A percentile compares a stretch with the other conserved stretches of the same genome.
Evolutionary conservation across 805 yeast species (phyloP).

Genomic region (Starmerella tilneyi): DNA sequence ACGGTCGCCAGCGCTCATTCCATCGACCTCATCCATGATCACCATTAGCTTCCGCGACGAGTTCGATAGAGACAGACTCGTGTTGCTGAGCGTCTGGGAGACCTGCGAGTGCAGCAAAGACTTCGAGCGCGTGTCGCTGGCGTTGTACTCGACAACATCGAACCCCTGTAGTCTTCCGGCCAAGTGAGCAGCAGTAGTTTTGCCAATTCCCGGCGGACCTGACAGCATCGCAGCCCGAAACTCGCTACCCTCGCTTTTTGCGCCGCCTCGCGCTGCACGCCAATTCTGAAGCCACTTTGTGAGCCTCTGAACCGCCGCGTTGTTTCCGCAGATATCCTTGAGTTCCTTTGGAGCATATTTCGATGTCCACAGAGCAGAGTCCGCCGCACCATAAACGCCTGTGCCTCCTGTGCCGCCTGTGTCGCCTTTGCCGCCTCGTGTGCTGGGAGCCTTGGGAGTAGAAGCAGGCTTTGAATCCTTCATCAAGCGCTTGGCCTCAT

Average conservation of each 20-base stretch:
- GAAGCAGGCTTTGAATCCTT: too few species aligned
- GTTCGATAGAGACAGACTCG: slow-evolving; percentile 74
- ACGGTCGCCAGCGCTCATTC: slow-evolving; percentile 97
- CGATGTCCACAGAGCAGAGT: slow-evolving; percentile 70
- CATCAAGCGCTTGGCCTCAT: slow-evolving; percentile 25
- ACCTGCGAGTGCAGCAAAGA: slow-evolving; percentile 57
- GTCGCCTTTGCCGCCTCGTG: too few species aligned
- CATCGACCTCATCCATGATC: slow-evolving; percentile 98
- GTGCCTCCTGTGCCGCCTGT: too few species aligned
- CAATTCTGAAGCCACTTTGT: slow-evolving; percentile 68
- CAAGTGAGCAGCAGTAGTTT: slow-evolving; percentile 81
- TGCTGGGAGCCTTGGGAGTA: not conserved
- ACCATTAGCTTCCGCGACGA: slow-evolving; percentile 55
- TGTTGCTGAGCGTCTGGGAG: slow-evolving; percentile 62
- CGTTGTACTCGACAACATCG: slow-evolving; percentile 75
- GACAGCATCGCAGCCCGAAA: slow-evolving; percentile 77
- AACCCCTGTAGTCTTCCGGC: slow-evolving; percentile 72
- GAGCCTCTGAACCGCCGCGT: slow-evolving; percentile 57
- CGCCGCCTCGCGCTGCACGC: slow-evolving; percentile 49
- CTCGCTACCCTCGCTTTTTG: slow-evolving; percentile 52
- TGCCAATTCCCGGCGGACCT: slow-evolving; percentile 94
- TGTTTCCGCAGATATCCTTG: slow-evolving; percentile 83
- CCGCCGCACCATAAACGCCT: not conserved
- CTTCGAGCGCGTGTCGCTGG: slow-evolving; percentile 81
- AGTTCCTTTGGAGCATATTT: slow-evolving; percentile 77